These are phyloP conservation scores for Trifolium repens DNA, from an alignment of 306 rosid genomes.

Conservation along the genomic window DNA sequence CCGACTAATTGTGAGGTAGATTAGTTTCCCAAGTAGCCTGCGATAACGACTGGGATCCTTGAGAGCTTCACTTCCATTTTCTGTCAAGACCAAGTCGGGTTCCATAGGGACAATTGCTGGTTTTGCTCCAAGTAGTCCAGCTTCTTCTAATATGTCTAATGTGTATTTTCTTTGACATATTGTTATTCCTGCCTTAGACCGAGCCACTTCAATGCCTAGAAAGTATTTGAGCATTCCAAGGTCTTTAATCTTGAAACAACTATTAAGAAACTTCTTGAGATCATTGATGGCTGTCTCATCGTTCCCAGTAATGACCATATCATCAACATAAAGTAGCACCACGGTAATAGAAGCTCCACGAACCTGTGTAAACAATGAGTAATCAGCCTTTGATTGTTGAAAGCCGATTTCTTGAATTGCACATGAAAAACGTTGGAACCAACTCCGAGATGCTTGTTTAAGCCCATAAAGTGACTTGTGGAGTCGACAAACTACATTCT, in stretches of 20 bases:
- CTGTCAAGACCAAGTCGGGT: not conserved
- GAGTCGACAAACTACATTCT: not conserved
- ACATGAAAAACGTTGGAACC: not conserved
- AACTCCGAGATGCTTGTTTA: not conserved
- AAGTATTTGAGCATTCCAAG: not conserved
- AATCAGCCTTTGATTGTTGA: not conserved
- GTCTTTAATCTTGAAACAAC: conserved; percentile 14
- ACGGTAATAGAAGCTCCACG: not conserved
- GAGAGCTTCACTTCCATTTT: not conserved
- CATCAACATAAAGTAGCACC: not conserved
- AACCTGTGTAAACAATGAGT: not conserved
- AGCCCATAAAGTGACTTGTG: conserved; percentile 6
- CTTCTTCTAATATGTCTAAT: not conserved
- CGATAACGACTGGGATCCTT: not conserved
- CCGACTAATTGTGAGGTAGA: not conserved
- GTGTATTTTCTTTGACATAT: not conserved
- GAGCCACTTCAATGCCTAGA: not conserved
- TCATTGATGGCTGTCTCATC: not conserved
- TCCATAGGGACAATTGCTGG: too few relatives aligned
- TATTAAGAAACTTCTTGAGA: not conserved
- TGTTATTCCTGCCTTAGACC: not conserved
- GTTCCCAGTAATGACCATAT: not conserved
- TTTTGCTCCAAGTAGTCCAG: not conserved
- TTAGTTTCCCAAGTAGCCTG: not conserved
- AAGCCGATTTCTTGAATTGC: not conserved